Percentiles rank a stretch among this genome's conserved stretches.
These are phyloP conservation scores for Lentinus brumalis DNA, from an alignment of 768 basidiomycete species.

Conservation along the genomic window DNA sequence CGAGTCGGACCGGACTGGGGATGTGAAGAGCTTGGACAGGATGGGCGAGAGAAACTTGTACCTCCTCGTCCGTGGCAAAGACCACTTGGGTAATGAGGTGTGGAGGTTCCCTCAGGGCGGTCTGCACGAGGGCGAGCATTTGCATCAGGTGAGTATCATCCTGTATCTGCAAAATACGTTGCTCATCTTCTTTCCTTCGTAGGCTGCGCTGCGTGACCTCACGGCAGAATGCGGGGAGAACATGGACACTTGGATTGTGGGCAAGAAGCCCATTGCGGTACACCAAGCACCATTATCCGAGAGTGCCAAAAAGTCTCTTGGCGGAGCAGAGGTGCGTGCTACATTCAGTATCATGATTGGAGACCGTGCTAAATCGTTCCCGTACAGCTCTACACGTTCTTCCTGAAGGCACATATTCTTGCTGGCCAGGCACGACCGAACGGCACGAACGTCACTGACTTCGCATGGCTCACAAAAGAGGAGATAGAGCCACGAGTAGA, in stretches of 20 bases:
- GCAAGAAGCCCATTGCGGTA: slow-evolving; percentile 84
- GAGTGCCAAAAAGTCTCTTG: slow-evolving; percentile 19
- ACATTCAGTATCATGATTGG: background rate
- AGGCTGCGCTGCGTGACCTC: slow-evolving; percentile 79
- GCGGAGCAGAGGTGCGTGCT: slow-evolving; percentile 17
- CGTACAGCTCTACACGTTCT: slow-evolving; percentile 73
- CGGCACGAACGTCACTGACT: slow-evolving; percentile 60
- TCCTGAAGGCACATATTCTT: slow-evolving; percentile 93
- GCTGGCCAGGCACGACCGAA: slow-evolving; percentile 78
- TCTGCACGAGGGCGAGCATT: slow-evolving; percentile 61
- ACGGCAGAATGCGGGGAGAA: slow-evolving; percentile 70
- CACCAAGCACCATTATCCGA: slow-evolving; percentile 51
- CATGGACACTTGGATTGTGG: slow-evolving; percentile 96
- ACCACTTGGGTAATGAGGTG: slow-evolving; percentile 45
- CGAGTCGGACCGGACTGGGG: slow-evolving; percentile 58
- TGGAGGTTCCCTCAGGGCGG: slow-evolving; percentile 86
- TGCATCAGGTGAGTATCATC: slow-evolving; percentile 67
- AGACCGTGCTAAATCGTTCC: background rate
- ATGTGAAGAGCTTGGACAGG: slow-evolving; percentile 79
- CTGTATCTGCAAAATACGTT: background rate
- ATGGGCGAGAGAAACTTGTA: slow-evolving; percentile 86
- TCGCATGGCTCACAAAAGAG: slow-evolving; percentile 93
- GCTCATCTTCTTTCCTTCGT: background rate
- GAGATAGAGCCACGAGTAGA: slow-evolving; percentile 79
- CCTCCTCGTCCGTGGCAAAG: slow-evolving; percentile 65